phyloP scores from a whole-genome alignment of 2,329 filamentous ascomycete genomes.

The Emergomyces africanus region DNA sequence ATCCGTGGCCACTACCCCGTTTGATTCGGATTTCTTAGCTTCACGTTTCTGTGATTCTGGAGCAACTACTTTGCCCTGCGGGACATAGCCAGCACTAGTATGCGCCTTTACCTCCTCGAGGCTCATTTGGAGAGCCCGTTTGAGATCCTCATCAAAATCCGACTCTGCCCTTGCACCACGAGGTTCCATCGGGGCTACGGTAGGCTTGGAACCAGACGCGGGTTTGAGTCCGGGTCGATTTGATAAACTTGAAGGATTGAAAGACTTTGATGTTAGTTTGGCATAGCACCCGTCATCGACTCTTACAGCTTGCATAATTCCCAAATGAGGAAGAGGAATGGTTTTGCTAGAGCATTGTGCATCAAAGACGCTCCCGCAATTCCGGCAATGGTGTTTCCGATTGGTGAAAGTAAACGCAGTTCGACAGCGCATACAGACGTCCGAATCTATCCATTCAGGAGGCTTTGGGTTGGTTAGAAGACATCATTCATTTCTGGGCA shows the following conservation, averaged over 20 bases:
- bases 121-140: slow-evolving; percentile 90
- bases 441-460: slow-evolving; percentile 94
- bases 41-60: slow-evolving; percentile 12
- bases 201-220: slow-evolving; percentile 49
- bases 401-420: slow-evolving; percentile 96
- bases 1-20: slow-evolving; percentile 31
- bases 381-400: slow-evolving; percentile 94
- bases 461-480: slow-evolving; percentile 42
- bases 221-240: slow-evolving; percentile 32
- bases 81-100: slow-evolving; percentile 55
- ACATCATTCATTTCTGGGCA: slow-evolving; percentile 1
- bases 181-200: slow-evolving; percentile 69
- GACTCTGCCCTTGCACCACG: slow-evolving; percentile 79
- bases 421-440: slow-evolving; percentile 96
- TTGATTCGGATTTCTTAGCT: slow-evolving; percentile 30
- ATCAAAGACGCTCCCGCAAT: slow-evolving; percentile 96
- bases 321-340: slow-evolving; percentile 78
- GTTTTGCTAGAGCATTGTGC: slow-evolving; percentile 86
- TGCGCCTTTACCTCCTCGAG: slow-evolving; percentile 79
- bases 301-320: slow-evolving; percentile 79
- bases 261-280: slow-evolving; percentile 65
- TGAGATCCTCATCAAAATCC: slow-evolving; percentile 88
- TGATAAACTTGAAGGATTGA: slow-evolving; percentile 29
- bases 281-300: slow-evolving; percentile 94
- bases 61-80: slow-evolving; percentile 41